Evolutionary conservation across 2,329 filamentous ascomycete genomes (phyloP).

Genomic region (Neonectria hederae): DNA sequence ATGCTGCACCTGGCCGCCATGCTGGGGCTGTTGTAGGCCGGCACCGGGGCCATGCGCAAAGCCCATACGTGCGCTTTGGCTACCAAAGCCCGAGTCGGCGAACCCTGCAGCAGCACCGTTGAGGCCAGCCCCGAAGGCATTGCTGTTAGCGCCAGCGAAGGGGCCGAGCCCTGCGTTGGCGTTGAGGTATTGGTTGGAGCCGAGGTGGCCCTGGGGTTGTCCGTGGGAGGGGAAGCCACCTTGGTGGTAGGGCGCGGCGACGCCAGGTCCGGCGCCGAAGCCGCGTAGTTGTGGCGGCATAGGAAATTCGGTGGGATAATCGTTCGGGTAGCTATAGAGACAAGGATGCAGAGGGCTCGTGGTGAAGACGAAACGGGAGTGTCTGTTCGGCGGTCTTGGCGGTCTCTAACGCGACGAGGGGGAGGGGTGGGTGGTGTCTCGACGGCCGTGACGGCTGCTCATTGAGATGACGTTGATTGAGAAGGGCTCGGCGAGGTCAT

Average conservation of each 20-base stretch:
- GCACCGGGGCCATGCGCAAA: conserved; percentile 72
- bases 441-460: conserved; percentile 26
- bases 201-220: conserved; percentile 64
- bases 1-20: conserved; percentile 55
- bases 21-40: conserved; percentile 68
- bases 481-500: background rate
- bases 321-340: background rate
- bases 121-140: conserved; percentile 66
- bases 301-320: conserved; percentile 6
- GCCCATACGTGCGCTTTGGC: conserved; percentile 87
- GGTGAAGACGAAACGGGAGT: background rate
- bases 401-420: conserved; percentile 45
- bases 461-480: conserved; percentile 30
- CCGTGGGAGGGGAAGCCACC: conserved; percentile 62
- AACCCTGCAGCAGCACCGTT: conserved; percentile 67
- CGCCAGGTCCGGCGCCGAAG: conserved; percentile 51
- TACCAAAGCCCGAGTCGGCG: conserved; percentile 77
- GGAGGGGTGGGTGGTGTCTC: conserved; percentile 31
- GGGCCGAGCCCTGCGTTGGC: conserved; percentile 74
- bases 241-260: conserved; percentile 54
- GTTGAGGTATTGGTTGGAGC: conserved; percentile 76
- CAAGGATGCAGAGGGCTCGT: background rate
- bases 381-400: conserved; percentile 5
- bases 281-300: conserved; percentile 53
- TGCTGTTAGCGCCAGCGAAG: conserved; percentile 66